Percentiles rank a stretch among this genome's conserved stretches.
phyloP scores from a whole-genome alignment of 768 basidiomycete species.

The Rhizopogon sp. region DNA sequence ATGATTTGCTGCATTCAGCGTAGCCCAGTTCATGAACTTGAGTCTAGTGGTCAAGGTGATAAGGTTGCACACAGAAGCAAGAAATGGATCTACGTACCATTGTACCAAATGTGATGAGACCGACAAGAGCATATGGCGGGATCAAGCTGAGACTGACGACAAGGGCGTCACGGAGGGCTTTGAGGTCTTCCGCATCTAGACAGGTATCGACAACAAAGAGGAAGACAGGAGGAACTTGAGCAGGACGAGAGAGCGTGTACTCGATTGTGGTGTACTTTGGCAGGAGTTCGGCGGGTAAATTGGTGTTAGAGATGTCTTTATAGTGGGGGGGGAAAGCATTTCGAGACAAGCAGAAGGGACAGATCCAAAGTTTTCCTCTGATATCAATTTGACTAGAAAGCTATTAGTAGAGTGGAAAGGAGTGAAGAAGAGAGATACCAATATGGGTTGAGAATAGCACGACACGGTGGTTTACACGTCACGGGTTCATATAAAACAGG shows the following conservation, averaged over 20 bases:
- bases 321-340: constrained; percentile 98
- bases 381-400: constrained; percentile 90
- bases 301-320: constrained; percentile 96
- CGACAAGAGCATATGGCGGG: constrained; percentile 92
- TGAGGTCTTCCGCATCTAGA: constrained; percentile 91
- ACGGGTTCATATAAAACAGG: constrained; percentile 98
- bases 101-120: constrained; percentile 93
- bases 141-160: constrained; percentile 91
- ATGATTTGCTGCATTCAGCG: constrained; percentile 93
- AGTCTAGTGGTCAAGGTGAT: constrained; percentile 45
- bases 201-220: constrained; percentile 97
- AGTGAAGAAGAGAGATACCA: constrained; percentile 51
- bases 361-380: constrained; percentile 98
- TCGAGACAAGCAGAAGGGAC: constrained; percentile 95
- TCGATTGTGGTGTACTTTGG: constrained; percentile 99
- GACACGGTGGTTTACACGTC: constrained; percentile 96
- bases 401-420: constrained; percentile 2
- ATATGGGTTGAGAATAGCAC: constrained; percentile 96
- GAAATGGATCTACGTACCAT: constrained; percentile 57
- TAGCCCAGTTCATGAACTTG: constrained; percentile 99
- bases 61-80: background rate
- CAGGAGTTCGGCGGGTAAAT: constrained; percentile 91
- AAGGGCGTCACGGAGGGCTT: constrained; percentile 91
- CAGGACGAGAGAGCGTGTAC: constrained; percentile 93
- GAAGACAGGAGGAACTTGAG: constrained; percentile 93